phyloP scores from a whole-genome alignment of 176 grass and related monocot species.

The Paspalum notatum region DNA sequence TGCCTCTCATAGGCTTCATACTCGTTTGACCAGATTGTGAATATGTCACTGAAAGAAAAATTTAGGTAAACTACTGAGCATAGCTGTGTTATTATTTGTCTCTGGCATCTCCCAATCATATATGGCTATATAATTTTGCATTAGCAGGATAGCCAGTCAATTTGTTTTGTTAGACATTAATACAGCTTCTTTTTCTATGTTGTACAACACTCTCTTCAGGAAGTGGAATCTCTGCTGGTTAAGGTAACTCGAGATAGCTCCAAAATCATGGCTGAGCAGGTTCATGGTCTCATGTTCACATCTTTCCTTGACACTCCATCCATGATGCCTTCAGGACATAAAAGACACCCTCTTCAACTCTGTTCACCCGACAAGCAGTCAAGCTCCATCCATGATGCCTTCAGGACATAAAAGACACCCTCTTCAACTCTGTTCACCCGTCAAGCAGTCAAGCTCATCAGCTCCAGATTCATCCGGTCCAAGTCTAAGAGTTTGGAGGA shows the following conservation, averaged over 20 bases:
- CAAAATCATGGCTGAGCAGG: constrained; percentile 94
- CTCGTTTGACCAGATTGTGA: too few relatives aligned
- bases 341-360: constrained; percentile 95
- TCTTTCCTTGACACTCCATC: background rate
- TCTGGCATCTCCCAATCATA: background rate
- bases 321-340: constrained; percentile 61
- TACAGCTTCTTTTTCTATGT: constrained; percentile 1
- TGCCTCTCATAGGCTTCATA: too few relatives aligned
- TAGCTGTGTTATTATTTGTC: background rate
- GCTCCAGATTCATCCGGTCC: constrained; percentile 54
- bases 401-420: constrained; percentile 91
- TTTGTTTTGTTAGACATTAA: constrained; percentile 15
- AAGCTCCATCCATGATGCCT: too few relatives aligned
- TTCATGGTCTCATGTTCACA: constrained; percentile 99
- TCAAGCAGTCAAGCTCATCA: constrained; percentile 37
- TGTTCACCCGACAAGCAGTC: constrained; percentile 57
- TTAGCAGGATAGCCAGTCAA: background rate
- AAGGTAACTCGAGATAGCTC: constrained; percentile 97
- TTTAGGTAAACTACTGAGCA: too few relatives aligned
- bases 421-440: constrained; percentile 83
- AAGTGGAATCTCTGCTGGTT: constrained; percentile 80
- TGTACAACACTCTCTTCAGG: constrained; percentile 47
- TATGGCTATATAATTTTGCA: background rate
- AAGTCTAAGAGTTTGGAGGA: constrained; percentile 55
- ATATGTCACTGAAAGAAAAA: too few relatives aligned